These are phyloP conservation scores for Sphagnum contortum DNA, from an alignment of 225 moss, liverwort and hornwort genomes.

Conservation along the genomic window DNA sequence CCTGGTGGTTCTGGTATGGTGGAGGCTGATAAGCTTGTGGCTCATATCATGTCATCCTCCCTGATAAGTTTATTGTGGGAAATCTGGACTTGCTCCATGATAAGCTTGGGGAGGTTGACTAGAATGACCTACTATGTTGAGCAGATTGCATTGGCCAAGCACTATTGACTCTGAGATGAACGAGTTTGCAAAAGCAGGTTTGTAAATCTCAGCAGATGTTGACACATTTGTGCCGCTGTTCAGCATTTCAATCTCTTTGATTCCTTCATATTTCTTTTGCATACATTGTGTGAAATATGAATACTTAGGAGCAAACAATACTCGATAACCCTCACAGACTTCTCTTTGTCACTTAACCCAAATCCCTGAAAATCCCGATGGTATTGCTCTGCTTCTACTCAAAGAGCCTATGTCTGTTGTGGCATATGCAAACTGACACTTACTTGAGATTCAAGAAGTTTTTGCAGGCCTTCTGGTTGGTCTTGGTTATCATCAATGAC, in stretches of 20 bases:
- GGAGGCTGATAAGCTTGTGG: too few relatives aligned
- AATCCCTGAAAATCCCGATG: not conserved
- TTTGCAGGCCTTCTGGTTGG: conserved; percentile 12
- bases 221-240: too few relatives aligned
- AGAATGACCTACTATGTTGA: conserved; percentile 8
- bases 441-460: conserved; percentile 9
- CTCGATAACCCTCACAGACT: not conserved
- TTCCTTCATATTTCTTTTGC: not conserved
- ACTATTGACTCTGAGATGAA: conserved; percentile 9
- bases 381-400: not conserved
- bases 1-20: too few relatives aligned
- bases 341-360: not conserved
- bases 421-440: not conserved
- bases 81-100: too few relatives aligned
- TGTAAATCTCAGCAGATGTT: too few relatives aligned
- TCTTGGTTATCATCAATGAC: conserved; percentile 15
- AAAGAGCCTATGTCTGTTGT: too few relatives aligned
- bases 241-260: too few relatives aligned
- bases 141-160: conserved; percentile 12
- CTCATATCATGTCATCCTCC: too few relatives aligned
- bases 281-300: not conserved
- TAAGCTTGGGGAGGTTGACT: too few relatives aligned
- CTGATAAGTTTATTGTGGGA: too few relatives aligned
- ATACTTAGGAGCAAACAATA: not conserved
- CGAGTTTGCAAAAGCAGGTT: conserved; percentile 8